These are phyloP conservation scores for Syzygium grande DNA, from an alignment of 345 rosid species.

Conservation along the genomic window DNA sequence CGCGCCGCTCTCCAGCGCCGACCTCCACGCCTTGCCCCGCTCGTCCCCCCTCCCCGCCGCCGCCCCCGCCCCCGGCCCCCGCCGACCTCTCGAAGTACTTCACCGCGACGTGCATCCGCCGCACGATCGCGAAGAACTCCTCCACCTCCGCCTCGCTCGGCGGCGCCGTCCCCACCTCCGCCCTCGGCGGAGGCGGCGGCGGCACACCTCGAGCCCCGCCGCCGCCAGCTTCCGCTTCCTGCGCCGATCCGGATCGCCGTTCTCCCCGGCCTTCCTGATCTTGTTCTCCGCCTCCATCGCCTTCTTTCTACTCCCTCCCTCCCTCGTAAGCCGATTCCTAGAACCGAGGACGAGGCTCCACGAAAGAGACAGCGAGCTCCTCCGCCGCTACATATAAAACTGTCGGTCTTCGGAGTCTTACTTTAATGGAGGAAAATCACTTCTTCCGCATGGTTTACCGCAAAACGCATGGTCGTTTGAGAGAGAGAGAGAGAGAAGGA, in stretches of 20 bases:
- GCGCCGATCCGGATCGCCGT: background rate
- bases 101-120: slow-evolving; percentile 12
- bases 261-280: background rate
- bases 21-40: background rate
- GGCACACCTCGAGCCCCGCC: background rate
- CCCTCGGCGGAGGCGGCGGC: too few species aligned
- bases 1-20: slow-evolving; percentile 1
- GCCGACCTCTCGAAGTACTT: background rate
- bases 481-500: background rate
- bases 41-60: background rate
- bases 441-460: background rate
- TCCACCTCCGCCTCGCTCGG: slow-evolving; percentile 15
- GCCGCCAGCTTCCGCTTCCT: background rate
- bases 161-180: background rate
- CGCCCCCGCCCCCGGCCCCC: background rate
- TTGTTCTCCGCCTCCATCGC: background rate
- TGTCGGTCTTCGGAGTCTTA: background rate
- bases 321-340: background rate
- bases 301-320: background rate
- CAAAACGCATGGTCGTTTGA: background rate
- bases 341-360: background rate
- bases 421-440: background rate
- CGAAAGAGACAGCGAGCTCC: background rate
- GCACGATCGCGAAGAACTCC: slow-evolving; percentile 16
- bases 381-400: background rate